Base-by-base conservation (phyloP, 1,284 basidiomycete genomes). In the Ceratorhiza oryzae-sativae region DNA sequence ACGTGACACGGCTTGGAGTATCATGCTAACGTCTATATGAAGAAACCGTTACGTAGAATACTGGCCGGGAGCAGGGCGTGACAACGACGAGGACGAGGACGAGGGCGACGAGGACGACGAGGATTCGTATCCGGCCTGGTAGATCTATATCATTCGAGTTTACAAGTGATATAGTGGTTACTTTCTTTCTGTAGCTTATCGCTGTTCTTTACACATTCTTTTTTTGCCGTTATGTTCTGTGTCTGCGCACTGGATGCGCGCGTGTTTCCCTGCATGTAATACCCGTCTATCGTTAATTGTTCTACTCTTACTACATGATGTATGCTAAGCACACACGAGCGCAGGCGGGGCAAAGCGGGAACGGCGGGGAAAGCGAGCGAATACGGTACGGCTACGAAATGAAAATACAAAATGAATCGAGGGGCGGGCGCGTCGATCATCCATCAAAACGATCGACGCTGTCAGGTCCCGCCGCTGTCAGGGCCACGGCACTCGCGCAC, bases 291-390 rank as follows among this genome's bases (percentile, higher is more conserved):
- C 13, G 13, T 39, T 39, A 6, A 39, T 39, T 6, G 13, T 6
- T 13, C 8, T 39, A 6, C 36, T 13, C 36, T 39, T 6, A 13
- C 36, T 39, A 39, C 36, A 39, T 39, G 8, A 6, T 6, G 13
- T 39, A 13, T 6, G 8, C 13, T 13, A 13, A 13, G 13, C 8
- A n/a, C 36, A 13, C 36, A 39, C 36, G 36, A 39, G 36, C 36
- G 36, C 36, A 6, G 36, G 36, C 36, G 36, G 36, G 13, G 36
- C 36, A 13, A 39, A 39, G 36, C 36, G 36, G 36, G 36, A 39
- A 39, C 36, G 36, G 36, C 36, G 6, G 36, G 36, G 36, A 39
- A 45, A 18, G 3, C 15, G 42, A 45, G 88, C 93, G 80, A 30
- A 8, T 25, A 18, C 25, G n/a, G n/a, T n/a, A n/a, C n/a, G n/a